Evolutionary conservation across 192 early-diverging fungal genomes (phyloP).

Genomic region (Kappamyces sp.): DNA sequence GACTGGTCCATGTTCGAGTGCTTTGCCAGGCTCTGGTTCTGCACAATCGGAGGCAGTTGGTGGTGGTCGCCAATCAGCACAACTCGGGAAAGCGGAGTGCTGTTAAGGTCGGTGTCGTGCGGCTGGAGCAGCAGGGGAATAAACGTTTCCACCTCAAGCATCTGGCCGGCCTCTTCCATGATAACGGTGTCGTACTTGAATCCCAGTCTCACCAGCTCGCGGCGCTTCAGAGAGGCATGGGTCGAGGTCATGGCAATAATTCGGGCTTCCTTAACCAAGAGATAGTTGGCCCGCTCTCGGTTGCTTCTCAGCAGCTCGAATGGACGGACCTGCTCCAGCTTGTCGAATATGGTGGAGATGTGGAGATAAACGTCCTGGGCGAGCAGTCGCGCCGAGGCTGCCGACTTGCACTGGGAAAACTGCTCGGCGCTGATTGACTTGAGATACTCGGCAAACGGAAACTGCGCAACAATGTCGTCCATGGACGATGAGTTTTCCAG

Average conservation of each 20-base stretch:
- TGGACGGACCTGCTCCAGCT: constrained; percentile 85
- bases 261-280: constrained; percentile 91
- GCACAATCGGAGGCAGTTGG: constrained; percentile 94
- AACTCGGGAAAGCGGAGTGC: constrained; percentile 72
- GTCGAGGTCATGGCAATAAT: constrained; percentile 98
- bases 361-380: constrained; percentile 79
- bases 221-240: constrained; percentile 84
- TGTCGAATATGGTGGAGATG: constrained; percentile 72
- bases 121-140: constrained; percentile 83
- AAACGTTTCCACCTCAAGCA: constrained; percentile 91
- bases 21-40: constrained; percentile 74
- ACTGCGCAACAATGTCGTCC: constrained; percentile 43
- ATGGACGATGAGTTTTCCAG: constrained; percentile 19
- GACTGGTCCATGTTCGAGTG: constrained; percentile 94
- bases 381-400: constrained; percentile 52
- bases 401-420: constrained; percentile 45
- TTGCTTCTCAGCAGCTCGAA: constrained; percentile 85
- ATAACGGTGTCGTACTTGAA: constrained; percentile 94
- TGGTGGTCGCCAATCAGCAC: constrained; percentile 97
- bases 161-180: constrained; percentile 96
- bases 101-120: constrained; percentile 43
- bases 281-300: constrained; percentile 79
- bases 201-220: constrained; percentile 78
- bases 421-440: constrained; percentile 61
- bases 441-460: constrained; percentile 80